phyloP scores from a whole-genome alignment of 257 asterid species.

The Penstemon davidsonii region DNA sequence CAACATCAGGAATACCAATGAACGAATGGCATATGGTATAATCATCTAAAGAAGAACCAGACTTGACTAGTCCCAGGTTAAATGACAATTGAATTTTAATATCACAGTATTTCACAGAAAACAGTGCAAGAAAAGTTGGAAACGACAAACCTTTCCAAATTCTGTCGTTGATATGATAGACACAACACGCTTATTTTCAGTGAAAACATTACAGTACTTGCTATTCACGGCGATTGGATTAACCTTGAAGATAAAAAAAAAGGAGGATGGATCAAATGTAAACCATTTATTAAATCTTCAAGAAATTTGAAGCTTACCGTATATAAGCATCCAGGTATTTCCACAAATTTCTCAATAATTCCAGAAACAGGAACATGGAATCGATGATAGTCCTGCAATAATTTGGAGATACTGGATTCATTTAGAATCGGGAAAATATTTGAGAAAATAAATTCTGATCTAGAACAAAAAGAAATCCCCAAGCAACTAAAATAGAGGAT shows the following conservation, averaged over 20 bases:
- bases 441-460: constrained; percentile 21
- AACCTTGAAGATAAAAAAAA: constrained; percentile 54
- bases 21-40: not conserved
- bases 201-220: constrained; percentile 97
- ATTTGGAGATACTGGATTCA: constrained; percentile 18
- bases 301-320: constrained; percentile 55
- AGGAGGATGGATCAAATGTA: constrained; percentile 29
- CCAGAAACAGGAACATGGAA: constrained; percentile 97
- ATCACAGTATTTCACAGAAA: constrained; percentile 19
- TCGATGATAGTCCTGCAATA: constrained; percentile 92
- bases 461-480: constrained; percentile 17
- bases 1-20: not conserved
- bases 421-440: not conserved
- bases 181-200: constrained; percentile 90
- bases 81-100: constrained; percentile 17
- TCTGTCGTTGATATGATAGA: constrained; percentile 76
- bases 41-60: not conserved
- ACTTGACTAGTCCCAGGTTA: not conserved
- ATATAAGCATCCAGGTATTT: constrained; percentile 91
- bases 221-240: constrained; percentile 99
- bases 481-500: not conserved
- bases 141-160: constrained; percentile 86
- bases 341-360: constrained; percentile 71
- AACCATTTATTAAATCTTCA: constrained; percentile 22
- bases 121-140: constrained; percentile 12